phyloP scores from a whole-genome alignment of 306 rosid species.

The Rosa lucieae region DNA sequence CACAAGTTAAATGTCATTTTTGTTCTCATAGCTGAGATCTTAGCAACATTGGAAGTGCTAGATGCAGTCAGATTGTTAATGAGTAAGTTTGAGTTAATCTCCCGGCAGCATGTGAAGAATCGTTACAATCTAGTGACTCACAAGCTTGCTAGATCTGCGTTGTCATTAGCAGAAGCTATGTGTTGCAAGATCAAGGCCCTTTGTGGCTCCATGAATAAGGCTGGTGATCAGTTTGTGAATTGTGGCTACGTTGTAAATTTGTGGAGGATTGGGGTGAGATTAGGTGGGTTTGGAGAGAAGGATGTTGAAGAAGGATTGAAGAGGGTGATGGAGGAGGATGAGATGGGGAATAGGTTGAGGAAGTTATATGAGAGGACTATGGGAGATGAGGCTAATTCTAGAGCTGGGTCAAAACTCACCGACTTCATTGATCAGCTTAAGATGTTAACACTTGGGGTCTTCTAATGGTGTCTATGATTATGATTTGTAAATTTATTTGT shows the following conservation, averaged over 20 bases:
- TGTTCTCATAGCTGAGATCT: too few species aligned
- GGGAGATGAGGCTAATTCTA: slow-evolving; percentile 36
- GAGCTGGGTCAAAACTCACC: slow-evolving; percentile 32
- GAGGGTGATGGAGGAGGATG: slow-evolving; percentile 50
- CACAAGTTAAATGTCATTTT: too few species aligned
- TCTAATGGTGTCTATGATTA: slow-evolving; percentile 1
- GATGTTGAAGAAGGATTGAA: slow-evolving; percentile 70
- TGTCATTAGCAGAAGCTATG: too few species aligned
- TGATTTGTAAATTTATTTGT: not conserved
- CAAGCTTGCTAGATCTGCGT: too few species aligned
- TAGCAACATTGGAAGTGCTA: too few species aligned
- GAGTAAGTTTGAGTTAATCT: too few species aligned
- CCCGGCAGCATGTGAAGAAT: too few species aligned
- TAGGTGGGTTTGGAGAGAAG: slow-evolving; percentile 49
- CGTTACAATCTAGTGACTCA: too few species aligned
- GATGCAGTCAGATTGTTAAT: too few species aligned
- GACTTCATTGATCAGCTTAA: slow-evolving; percentile 42
- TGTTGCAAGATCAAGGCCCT: too few species aligned
- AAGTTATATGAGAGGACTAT: slow-evolving; percentile 39
- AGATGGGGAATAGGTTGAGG: slow-evolving; percentile 43
- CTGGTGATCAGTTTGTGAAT: slow-evolving; percentile 87
- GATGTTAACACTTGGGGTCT: slow-evolving; percentile 2
- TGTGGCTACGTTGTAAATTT: slow-evolving; percentile 56
- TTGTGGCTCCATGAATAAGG: not conserved
- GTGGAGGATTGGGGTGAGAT: slow-evolving; percentile 69